Base-by-base conservation (phyloP, 495 filamentous ascomycete species). In the Podospora tetraspora region DNA sequence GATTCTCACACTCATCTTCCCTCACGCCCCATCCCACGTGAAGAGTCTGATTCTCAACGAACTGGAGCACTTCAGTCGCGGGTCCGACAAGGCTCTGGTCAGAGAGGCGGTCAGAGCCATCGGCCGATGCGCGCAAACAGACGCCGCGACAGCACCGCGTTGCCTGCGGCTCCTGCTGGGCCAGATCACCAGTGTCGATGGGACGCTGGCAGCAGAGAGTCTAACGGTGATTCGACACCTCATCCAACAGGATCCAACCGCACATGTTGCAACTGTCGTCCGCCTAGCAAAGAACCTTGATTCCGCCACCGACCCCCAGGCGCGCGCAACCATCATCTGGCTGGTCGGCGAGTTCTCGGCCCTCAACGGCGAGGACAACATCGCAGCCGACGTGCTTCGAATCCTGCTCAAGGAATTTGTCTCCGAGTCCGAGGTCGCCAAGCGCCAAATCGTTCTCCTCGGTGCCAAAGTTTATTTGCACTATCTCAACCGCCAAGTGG, bases 401-500 rank as follows among this genome's bases (percentile, higher is more conserved):
- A 90, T 98, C 16, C 82, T 99, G 12, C 87, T 91, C 11, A 94
- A 93, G 74, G 87, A 87, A 13, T 99, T 97, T 71, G 83, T 88
- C 2, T 87, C 91, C 66, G 95, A 99, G 77, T 87, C 87, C 0
- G 94, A 97, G 72, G 78, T 87, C 21, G 93, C 91, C 25, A 97
- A 97, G 75, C 84, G 92, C 58, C 95, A 98, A 75, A 95, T 97
- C 73, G 87, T 98, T 5, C 83, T 97, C 4, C 83, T 99, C 4
- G 95, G 92, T 16, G 94, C 96, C 12, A 97, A 97, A 70, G 93
- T 97, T 7, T 97, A 98, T 75, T 85, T 97, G 3, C 92, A 97
- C 73, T 84, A 96, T 74, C 79, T 97, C 22, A 94, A 94, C 68
- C 83, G 86, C 27, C 74, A 82, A 64, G 75, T 79, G 16, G 79